These are phyloP conservation scores for Aeschynomene evenia DNA, from an alignment of 306 rosid species.

Conservation along the genomic window DNA sequence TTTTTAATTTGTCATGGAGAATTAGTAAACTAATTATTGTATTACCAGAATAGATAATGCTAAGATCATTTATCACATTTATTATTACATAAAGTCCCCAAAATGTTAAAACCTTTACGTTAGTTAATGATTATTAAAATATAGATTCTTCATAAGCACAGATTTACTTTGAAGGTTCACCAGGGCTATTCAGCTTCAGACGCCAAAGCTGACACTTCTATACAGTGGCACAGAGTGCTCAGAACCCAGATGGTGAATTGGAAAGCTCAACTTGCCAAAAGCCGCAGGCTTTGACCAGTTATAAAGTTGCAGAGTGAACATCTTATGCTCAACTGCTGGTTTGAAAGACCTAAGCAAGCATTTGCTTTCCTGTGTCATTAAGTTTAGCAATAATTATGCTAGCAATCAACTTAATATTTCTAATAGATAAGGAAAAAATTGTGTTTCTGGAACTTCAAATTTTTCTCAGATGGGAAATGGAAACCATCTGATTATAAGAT, in stretches of 20 bases:
- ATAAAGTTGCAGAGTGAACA: constrained; percentile 51
- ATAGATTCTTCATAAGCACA: constrained; percentile 27
- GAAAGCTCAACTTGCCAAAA: constrained; percentile 54
- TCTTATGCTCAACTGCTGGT: constrained; percentile 60
- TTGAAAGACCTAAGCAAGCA: constrained; percentile 70
- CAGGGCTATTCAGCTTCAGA: constrained; percentile 60
- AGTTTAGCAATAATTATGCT: constrained; percentile 56
- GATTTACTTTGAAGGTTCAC: constrained; percentile 55
- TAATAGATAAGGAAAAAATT: constrained; percentile 1
- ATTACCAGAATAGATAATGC: neutral
- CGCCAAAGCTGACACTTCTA: constrained; percentile 50
- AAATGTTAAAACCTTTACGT: neutral
- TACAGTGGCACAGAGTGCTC: constrained; percentile 37
- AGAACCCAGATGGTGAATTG: constrained; percentile 40
- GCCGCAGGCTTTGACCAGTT: constrained; percentile 55
- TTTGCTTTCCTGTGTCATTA: constrained; percentile 83
- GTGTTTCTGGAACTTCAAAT: neutral
- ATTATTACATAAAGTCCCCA: neutral
- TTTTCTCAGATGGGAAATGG: constrained; percentile 6
- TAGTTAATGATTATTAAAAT: constrained; percentile 23
- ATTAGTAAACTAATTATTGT: constrained; percentile 17
- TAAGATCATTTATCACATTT: neutral
- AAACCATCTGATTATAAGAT: neutral
- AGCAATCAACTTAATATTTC: constrained; percentile 43
- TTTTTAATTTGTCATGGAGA: constrained; percentile 13